Conservation (phyloP, 257 asterid species). For the Ballota nigra region DNA sequence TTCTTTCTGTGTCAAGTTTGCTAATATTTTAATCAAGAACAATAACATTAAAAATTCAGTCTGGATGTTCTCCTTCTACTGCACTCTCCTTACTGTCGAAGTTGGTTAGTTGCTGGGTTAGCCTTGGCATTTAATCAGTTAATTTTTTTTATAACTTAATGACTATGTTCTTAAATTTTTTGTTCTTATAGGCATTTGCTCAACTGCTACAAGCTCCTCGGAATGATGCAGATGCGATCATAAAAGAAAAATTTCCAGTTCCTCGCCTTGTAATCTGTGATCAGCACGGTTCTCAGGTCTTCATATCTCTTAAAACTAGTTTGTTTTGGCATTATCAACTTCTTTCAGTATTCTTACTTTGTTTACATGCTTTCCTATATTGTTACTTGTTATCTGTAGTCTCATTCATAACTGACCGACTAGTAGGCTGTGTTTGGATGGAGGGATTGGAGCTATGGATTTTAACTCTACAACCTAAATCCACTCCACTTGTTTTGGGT, state of each 20-base stretch:
- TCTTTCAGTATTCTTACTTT: neutral
- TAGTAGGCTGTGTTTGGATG: too few species aligned
- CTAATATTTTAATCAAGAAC: neutral
- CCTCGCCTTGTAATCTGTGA: slow-evolving; percentile 95
- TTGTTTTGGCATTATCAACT: slow-evolving; percentile 13
- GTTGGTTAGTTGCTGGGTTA: neutral
- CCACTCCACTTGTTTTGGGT: too few species aligned
- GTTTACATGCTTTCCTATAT: slow-evolving; percentile 1
- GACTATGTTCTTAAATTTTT: slow-evolving; percentile 17
- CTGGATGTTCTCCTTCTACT: neutral
- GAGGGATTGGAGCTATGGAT: neutral
- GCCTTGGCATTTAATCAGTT: slow-evolving; percentile 4
- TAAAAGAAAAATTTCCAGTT: slow-evolving; percentile 85
- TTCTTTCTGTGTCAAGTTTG: neutral
- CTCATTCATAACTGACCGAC: neutral
- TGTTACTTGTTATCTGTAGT: slow-evolving; percentile 4
- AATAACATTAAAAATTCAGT: neutral
- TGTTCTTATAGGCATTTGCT: slow-evolving; percentile 71
- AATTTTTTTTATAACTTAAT: slow-evolving; percentile 12
- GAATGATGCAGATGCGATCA: slow-evolving; percentile 68
- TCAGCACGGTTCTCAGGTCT: slow-evolving; percentile 96
- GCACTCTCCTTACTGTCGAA: neutral
- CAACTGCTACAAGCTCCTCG: slow-evolving; percentile 79
- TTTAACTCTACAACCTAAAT: too few species aligned
- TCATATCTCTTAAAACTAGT: slow-evolving; percentile 16